Evolutionary conservation across 192 early-diverging fungal species (phyloP).

Genomic region (Coemansia sp.): DNA sequence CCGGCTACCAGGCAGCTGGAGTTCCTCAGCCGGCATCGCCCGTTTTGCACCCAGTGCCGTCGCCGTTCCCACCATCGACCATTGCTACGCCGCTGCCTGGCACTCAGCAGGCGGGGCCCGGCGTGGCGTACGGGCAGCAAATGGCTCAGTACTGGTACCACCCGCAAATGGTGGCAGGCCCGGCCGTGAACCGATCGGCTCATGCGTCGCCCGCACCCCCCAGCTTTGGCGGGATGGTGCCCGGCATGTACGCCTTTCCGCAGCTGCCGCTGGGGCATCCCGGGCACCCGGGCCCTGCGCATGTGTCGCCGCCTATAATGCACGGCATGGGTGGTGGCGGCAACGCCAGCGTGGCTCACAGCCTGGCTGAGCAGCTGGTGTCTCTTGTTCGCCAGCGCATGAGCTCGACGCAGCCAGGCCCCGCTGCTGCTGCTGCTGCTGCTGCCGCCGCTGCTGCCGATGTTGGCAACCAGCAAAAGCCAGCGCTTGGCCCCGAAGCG

Average conservation of each 20-base stretch:
- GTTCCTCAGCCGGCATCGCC: constrained; percentile 29
- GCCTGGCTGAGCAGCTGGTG: constrained; percentile 51
- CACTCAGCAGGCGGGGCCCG: neutral
- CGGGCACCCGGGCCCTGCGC: constrained; percentile 5
- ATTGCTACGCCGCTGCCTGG: constrained; percentile 48
- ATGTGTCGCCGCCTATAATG: constrained; percentile 11
- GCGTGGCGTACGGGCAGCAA: constrained; percentile 15
- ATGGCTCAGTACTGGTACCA: constrained; percentile 28
- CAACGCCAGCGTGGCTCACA: constrained; percentile 39
- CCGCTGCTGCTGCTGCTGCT: neutral
- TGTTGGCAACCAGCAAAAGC: constrained; percentile 1
- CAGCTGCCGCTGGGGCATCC: constrained; percentile 21
- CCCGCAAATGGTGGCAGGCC: constrained; percentile 11
- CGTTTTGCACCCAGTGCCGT: constrained; percentile 34
- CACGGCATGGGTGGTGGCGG: neutral
- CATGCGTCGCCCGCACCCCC: constrained; percentile 46
- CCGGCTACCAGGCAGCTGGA: neutral
- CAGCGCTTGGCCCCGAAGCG: constrained; percentile 2
- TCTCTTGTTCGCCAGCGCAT: constrained; percentile 52
- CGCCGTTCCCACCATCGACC: constrained; percentile 49
- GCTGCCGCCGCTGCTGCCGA: neutral
- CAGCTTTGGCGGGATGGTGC: constrained; percentile 17
- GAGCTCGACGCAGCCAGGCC: constrained; percentile 21
- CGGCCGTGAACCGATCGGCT: constrained; percentile 11
- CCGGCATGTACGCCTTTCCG: constrained; percentile 38